Evolutionary conservation across 1,284 basidiomycete species (phyloP).

Genomic region (Veloboletus limbatus): DNA sequence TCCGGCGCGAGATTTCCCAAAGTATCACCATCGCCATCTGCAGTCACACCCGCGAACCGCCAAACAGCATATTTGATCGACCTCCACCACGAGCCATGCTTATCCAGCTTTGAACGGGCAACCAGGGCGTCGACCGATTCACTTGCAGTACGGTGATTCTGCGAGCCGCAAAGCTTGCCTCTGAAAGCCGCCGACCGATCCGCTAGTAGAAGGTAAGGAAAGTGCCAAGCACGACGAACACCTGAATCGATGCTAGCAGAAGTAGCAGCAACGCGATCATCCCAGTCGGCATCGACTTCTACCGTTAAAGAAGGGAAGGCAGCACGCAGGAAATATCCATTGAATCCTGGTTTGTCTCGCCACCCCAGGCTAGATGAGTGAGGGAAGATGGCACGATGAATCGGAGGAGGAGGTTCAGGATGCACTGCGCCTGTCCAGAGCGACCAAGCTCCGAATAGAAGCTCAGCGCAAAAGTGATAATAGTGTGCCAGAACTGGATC

Average conservation of each 20-base stretch:
- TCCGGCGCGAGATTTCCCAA: neutral
- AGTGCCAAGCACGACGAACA: slow-evolving; percentile 44
- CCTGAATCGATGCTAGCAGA: slow-evolving; percentile 9
- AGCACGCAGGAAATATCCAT: slow-evolving; percentile 69
- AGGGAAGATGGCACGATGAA: slow-evolving; percentile 69
- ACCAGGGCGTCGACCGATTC: slow-evolving; percentile 49
- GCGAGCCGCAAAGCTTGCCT: slow-evolving; percentile 55
- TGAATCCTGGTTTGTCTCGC: slow-evolving; percentile 73
- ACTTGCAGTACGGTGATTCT: slow-evolving; percentile 66
- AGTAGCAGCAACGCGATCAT: slow-evolving; percentile 54
- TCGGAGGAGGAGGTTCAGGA: slow-evolving; percentile 44
- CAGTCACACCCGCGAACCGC: slow-evolving; percentile 54
- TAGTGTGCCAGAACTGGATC: slow-evolving; percentile 67
- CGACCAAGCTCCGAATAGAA: slow-evolving; percentile 70
- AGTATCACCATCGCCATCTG: slow-evolving; percentile 5
- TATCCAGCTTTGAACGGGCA: slow-evolving; percentile 22
- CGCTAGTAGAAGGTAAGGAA: slow-evolving; percentile 61
- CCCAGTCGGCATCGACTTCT: slow-evolving; percentile 68
- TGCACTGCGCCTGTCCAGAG: slow-evolving; percentile 58
- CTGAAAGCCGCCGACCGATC: slow-evolving; percentile 76
- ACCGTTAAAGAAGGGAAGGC: slow-evolving; percentile 73
- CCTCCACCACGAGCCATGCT: slow-evolving; percentile 65
- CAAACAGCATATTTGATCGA: slow-evolving; percentile 59
- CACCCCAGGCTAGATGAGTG: slow-evolving; percentile 56
- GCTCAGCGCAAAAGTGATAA: slow-evolving; percentile 80